Evolutionary conservation across 148 eudicot genomes (phyloP), one percentile per base, ranked within the genome.

Genomic region (Hydrangea macrophylla): DNA sequence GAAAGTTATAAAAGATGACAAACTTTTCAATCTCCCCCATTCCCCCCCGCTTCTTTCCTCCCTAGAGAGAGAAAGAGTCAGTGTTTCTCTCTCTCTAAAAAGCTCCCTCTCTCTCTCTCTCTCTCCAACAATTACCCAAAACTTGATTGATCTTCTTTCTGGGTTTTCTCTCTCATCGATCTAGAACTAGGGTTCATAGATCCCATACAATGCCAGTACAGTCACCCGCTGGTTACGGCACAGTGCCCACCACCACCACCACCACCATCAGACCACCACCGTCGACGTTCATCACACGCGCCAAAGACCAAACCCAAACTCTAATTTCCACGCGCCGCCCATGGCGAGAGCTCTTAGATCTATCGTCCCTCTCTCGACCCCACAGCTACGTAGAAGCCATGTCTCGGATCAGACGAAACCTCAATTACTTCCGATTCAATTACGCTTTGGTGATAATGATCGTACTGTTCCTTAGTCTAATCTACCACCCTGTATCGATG

Each of bases 401-500:
- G 60, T 18, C 83, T 25, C 79, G 89, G 9, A 26, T 86, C 71
- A 78, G 89, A 22, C 81, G 84, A 8, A 90, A 90, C 76, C 58
- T 80, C 60, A 55, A 66, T 77, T 79, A 84, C 73, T 88, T 88
- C 78, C 86, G 91, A 27, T 72, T 56, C 79, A 90, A 90, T 55
- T 90, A 90, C 89, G 57, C 91, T 7, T 45, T 86, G 15, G 64
- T 80, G 59, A 65, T 76, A 30, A 75, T 88, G 20, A 0, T 75
- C 37, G 67, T 84, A 60, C 61, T 91, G 58, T 88, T 91, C 75
- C 73, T 82, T 44, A 70, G 84, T 83, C 84, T 91, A n/a, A 12
- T 88, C 0, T 91, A 73, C 78, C 85, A 86, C 74, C 92, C 95
- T 0, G 10, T 85, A 2, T 86, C 95, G 26, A 83, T 91, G 79